These are phyloP conservation scores for Cryptococcus floricola DNA, from an alignment of 1,284 basidiomycete genomes.

Conservation along the genomic window DNA sequence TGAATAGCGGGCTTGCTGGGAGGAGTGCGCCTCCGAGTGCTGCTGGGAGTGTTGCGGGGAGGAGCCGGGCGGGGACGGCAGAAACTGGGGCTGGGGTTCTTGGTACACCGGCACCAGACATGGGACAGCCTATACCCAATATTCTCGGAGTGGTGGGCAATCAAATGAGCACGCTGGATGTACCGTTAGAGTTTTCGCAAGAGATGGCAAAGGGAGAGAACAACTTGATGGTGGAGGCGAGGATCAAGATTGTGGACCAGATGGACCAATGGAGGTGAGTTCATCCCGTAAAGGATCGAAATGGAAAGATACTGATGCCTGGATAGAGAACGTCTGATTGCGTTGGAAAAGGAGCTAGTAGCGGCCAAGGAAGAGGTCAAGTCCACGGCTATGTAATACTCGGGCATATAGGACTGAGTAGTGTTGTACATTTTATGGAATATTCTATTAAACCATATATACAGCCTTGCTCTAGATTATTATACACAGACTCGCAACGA, in stretches of 20 bases:
- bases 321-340: constrained; percentile 53
- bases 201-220: constrained; percentile 83
- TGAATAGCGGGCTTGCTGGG: neutral
- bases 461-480: neutral
- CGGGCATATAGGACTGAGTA: neutral
- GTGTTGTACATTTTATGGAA: constrained; percentile 6
- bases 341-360: constrained; percentile 48
- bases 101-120: constrained; percentile 52
- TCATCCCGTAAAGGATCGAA: no score
- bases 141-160: constrained; percentile 29
- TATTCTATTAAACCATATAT: neutral
- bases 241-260: constrained; percentile 58
- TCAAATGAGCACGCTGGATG: constrained; percentile 44
- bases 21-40: constrained; percentile 53
- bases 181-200: constrained; percentile 68
- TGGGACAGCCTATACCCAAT: constrained; percentile 51
- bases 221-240: constrained; percentile 72
- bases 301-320: neutral
- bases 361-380: constrained; percentile 37
- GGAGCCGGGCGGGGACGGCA: constrained; percentile 55
- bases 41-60: constrained; percentile 61
- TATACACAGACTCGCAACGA: neutral
- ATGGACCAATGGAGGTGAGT: constrained; percentile 50
- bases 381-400: neutral
- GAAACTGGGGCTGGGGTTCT: constrained; percentile 50